Evolutionary conservation across 345 rosid genomes (phyloP).

Genomic region (Cardamine chenopodiifolia): DNA sequence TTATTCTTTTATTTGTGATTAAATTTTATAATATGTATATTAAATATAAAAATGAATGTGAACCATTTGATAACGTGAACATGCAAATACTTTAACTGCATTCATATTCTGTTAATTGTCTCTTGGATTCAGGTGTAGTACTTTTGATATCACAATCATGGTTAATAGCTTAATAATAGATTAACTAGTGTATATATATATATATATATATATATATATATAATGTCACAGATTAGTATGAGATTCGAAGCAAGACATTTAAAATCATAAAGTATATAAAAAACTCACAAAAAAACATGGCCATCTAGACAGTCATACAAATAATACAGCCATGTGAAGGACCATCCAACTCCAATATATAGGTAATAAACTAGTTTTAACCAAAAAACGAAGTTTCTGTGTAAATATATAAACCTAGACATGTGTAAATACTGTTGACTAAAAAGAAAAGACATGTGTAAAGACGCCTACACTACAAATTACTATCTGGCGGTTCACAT

Average conservation of each 20-base stretch:
- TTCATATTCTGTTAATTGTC: neutral
- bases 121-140: neutral
- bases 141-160: neutral
- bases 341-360: neutral
- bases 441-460: conserved; percentile 1
- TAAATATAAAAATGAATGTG: too few relatives aligned
- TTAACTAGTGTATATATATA: neutral
- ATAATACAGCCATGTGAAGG: neutral
- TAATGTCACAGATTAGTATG: conserved; percentile 1
- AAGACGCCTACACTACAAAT: neutral
- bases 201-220: too few relatives aligned
- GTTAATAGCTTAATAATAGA: neutral
- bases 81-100: neutral
- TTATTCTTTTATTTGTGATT: too few relatives aligned
- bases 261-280: neutral
- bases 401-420: neutral
- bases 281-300: neutral
- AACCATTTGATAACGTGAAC: too few relatives aligned
- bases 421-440: too few relatives aligned
- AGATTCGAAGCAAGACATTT: neutral
- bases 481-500: conserved; percentile 20
- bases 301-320: neutral
- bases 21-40: too few relatives aligned
- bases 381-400: neutral
- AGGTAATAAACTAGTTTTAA: neutral